Evolutionary conservation across 2,329 filamentous ascomycete species (phyloP).

Genomic region (Arachnomyces sp.): DNA sequence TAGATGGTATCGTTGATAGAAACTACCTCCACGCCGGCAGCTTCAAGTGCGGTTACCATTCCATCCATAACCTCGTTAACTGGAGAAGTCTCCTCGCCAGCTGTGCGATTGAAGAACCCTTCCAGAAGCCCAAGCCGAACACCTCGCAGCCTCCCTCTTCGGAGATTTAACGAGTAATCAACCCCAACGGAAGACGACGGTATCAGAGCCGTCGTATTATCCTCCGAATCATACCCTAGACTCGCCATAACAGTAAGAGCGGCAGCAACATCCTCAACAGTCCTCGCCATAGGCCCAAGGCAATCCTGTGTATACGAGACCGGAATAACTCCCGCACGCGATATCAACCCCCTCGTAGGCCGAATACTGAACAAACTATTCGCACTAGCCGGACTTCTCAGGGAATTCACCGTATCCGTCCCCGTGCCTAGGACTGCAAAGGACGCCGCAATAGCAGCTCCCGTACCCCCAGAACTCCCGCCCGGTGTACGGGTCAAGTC

Average conservation of each 20-base stretch:
- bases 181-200: slow-evolving; percentile 34
- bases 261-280: slow-evolving; percentile 44
- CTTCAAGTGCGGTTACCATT: slow-evolving; percentile 39
- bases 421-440: slow-evolving; percentile 54
- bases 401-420: slow-evolving; percentile 56
- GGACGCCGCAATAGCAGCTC: slow-evolving; percentile 51
- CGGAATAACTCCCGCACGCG: slow-evolving; percentile 46
- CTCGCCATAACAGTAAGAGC: slow-evolving; percentile 48
- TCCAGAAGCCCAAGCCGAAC: slow-evolving; percentile 45
- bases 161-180: slow-evolving; percentile 42
- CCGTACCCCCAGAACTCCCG: slow-evolving; percentile 57
- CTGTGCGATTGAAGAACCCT: slow-evolving; percentile 52
- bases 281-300: slow-evolving; percentile 48
- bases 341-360: slow-evolving; percentile 49
- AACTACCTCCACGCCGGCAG: slow-evolving; percentile 45
- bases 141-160: slow-evolving; percentile 26
- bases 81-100: slow-evolving; percentile 46
- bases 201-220: slow-evolving; percentile 47
- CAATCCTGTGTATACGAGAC: slow-evolving; percentile 52
- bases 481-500: slow-evolving; percentile 58
- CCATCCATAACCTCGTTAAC: slow-evolving; percentile 49
- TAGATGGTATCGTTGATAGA: slow-evolving; percentile 44
- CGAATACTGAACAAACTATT: slow-evolving; percentile 54
- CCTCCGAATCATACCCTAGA: slow-evolving; percentile 43
- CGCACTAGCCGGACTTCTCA: slow-evolving; percentile 55